A percentile compares a stretch with the other conserved stretches of the same genome.
phyloP scores from a whole-genome alignment of 257 asterid genomes.

The Solanum appendiculatum region DNA sequence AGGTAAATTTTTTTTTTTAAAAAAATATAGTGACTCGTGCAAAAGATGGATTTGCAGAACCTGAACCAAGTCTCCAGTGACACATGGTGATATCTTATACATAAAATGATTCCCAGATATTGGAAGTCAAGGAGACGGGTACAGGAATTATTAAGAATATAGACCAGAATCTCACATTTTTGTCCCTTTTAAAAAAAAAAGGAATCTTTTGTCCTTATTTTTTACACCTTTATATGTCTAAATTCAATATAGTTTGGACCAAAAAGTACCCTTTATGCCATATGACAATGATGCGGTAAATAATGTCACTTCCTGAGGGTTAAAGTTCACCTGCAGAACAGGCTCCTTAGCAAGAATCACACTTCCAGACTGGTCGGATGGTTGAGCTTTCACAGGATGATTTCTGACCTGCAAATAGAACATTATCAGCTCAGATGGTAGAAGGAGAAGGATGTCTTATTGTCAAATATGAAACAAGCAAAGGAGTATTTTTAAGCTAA shows the following conservation, averaged over 20 bases:
- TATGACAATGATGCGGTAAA: not conserved
- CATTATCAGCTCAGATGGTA: not conserved
- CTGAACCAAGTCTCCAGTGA: not conserved
- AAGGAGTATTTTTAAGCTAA: not conserved
- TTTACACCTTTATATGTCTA: not conserved
- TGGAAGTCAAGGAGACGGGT: not conserved
- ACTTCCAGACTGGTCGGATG: slow-evolving; percentile 72
- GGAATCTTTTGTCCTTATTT: not conserved
- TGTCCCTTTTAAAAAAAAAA: not conserved
- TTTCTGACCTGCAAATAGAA: slow-evolving; percentile 50
- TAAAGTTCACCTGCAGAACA: slow-evolving; percentile 52
- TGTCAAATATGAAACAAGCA: not conserved
- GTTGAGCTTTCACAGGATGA: slow-evolving; percentile 93
- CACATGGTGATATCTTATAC: not conserved
- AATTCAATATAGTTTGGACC: not conserved
- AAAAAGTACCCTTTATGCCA: not conserved
- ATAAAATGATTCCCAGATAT: not conserved
- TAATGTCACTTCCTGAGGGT: not conserved
- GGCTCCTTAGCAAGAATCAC: slow-evolving; percentile 86
- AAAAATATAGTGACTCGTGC: not conserved
- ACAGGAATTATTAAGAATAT: not conserved
- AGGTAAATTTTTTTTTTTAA: not conserved
- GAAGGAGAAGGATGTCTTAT: not conserved
- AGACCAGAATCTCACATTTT: not conserved
- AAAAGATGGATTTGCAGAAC: not conserved